Evolutionary conservation across 176 grass and related monocot genomes (phyloP).

Genomic region (Aegilops umbellulata): DNA sequence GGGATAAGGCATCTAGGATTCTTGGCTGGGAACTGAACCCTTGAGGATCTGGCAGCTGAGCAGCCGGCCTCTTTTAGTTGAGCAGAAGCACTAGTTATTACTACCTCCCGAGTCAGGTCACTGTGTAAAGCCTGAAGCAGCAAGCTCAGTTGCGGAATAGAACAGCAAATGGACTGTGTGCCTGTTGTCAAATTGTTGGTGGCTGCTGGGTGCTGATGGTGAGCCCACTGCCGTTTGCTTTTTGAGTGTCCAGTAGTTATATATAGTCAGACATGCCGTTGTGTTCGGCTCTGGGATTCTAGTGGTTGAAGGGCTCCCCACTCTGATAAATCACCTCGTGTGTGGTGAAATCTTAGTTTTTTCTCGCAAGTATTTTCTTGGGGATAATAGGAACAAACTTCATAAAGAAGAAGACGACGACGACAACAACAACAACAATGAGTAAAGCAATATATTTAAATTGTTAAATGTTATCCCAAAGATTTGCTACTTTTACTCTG

Average conservation of each 20-base stretch:
- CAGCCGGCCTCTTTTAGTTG: constrained; percentile 33
- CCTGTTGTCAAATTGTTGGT: neutral
- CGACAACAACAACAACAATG: too few relatives aligned
- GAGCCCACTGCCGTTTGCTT: too few relatives aligned
- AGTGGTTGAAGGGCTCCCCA: neutral
- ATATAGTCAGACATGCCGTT: neutral
- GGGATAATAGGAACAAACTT: too few relatives aligned
- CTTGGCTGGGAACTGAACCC: constrained; percentile 13
- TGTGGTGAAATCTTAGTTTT: neutral
- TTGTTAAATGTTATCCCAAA: too few relatives aligned
- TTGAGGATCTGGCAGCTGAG: constrained; percentile 28
- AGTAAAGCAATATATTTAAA: too few relatives aligned
- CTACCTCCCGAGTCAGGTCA: constrained; percentile 19
- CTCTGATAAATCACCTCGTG: neutral
- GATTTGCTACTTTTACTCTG: too few relatives aligned
- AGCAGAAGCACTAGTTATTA: constrained; percentile 6
- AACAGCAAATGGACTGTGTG: neutral
- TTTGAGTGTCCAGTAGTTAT: too few relatives aligned
- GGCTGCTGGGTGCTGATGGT: constrained; percentile 13
- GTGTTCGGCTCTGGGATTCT: neutral
- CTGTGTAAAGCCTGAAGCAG: constrained; percentile 11
- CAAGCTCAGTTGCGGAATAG: neutral
- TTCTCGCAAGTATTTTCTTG: too few relatives aligned
- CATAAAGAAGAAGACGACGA: too few relatives aligned
- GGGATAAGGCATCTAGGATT: constrained; percentile 27